A percentile compares a stretch with the other conserved stretches of the same genome.
Evolutionary conservation across 1,139 yeast species (phyloP).

Genomic region (Hemisphaericaspora lyxosophila): DNA sequence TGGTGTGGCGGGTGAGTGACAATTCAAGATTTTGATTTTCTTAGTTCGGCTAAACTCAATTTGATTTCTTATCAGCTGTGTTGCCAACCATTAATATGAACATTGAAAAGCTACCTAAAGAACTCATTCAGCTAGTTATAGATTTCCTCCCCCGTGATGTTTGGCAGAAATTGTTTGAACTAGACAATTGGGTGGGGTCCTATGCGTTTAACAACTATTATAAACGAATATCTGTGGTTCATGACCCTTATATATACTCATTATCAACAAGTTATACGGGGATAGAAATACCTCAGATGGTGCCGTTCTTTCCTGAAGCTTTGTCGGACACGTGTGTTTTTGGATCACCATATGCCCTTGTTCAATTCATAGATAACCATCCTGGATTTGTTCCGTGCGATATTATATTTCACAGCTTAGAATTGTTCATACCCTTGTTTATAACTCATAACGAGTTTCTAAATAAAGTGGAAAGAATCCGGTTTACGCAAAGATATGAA

Average conservation of each 20-base stretch:
- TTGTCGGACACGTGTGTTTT: not conserved
- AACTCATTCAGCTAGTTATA: not conserved
- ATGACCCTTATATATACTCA: slow-evolving; percentile 2
- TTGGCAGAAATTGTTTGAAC: not conserved
- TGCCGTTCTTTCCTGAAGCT: not conserved
- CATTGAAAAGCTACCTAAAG: slow-evolving; percentile 1
- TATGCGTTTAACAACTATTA: slow-evolving; percentile 1
- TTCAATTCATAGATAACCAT: not conserved
- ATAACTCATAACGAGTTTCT: not conserved
- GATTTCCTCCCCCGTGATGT: slow-evolving; percentile 3
- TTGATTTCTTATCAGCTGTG: no score
- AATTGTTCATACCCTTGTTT: slow-evolving; percentile 1
- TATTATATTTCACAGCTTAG: slow-evolving; percentile 1
- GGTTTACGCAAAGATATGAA: slow-evolving; percentile 1
- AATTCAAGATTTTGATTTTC: no score
- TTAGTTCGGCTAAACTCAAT: no score
- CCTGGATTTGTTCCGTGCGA: slow-evolving; percentile 3
- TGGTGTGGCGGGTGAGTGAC: no score
- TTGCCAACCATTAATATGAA: not conserved
- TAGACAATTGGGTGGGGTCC: slow-evolving; percentile 2
- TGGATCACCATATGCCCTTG: slow-evolving; percentile 3
- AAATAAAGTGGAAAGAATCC: not conserved
- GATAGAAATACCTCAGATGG: not conserved
- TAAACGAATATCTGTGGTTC: not conserved
- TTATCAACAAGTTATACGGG: slow-evolving; percentile 3